These are phyloP conservation scores for Myxozyma neotropica DNA, from an alignment of 805 yeast species.

Conservation along the genomic window DNA sequence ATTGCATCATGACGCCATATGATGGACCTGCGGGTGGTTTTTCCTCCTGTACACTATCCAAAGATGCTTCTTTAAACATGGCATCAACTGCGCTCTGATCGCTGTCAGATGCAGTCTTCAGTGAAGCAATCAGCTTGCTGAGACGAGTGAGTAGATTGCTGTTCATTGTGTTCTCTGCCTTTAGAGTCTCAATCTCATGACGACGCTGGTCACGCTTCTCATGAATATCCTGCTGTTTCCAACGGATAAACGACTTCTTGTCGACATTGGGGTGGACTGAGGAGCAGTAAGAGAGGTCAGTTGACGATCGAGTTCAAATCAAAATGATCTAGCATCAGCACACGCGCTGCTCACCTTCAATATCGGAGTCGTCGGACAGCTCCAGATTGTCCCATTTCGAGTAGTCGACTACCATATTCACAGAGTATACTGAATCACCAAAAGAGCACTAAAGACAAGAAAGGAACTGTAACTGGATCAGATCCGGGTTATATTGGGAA, in stretches of 20 bases:
- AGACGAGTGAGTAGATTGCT: slow-evolving; percentile 71
- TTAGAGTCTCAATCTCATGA: slow-evolving; percentile 72
- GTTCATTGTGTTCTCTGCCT: slow-evolving; percentile 81
- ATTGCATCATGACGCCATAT: slow-evolving; percentile 91
- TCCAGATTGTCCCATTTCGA: slow-evolving; percentile 98
- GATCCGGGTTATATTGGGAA: no score
- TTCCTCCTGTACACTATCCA: slow-evolving; percentile 13
- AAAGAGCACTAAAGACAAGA: no score
- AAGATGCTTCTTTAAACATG: slow-evolving; percentile 28
- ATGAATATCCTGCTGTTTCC: slow-evolving; percentile 98
- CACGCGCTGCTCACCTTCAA: slow-evolving; percentile 56
- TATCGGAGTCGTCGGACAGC: slow-evolving; percentile 92
- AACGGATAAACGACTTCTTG: slow-evolving; percentile 83
- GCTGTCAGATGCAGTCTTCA: slow-evolving; percentile 41
- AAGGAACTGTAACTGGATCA: no score
- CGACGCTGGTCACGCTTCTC: slow-evolving; percentile 84
- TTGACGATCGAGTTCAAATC: not conserved
- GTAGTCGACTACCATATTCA: slow-evolving; percentile 79
- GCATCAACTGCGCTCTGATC: slow-evolving; percentile 2
- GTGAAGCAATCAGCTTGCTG: slow-evolving; percentile 56
- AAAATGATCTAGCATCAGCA: no score
- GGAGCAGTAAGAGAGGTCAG: not conserved
- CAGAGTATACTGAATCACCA: no score
- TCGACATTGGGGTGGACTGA: slow-evolving; percentile 95
- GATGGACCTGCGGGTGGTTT: slow-evolving; percentile 47